Evolutionary conservation across 257 asterid genomes (phyloP).

Genomic region (Penstemon eatonii): DNA sequence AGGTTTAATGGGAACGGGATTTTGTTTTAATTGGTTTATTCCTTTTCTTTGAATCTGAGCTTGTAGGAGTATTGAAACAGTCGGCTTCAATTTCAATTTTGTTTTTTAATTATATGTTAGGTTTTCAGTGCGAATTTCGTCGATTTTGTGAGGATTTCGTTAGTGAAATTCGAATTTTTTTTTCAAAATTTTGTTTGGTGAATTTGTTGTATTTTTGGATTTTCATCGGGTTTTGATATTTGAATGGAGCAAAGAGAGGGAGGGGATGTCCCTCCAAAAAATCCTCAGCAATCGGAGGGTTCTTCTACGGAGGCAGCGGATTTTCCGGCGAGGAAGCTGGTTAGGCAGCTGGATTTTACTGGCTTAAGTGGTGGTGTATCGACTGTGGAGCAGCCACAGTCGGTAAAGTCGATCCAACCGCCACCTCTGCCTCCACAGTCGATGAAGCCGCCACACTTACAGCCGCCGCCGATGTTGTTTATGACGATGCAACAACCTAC

Average conservation of each 20-base stretch:
- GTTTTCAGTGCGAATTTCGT: slow-evolving; percentile 11
- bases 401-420: slow-evolving; percentile 38
- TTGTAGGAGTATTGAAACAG: slow-evolving; percentile 28
- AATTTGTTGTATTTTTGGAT: slow-evolving; percentile 27
- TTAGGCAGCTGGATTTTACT: slow-evolving; percentile 95
- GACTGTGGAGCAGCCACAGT: slow-evolving; percentile 37
- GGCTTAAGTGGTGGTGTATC: slow-evolving; percentile 48
- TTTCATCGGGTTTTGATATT: slow-evolving; percentile 23
- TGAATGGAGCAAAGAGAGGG: slow-evolving; percentile 79
- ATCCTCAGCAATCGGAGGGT: slow-evolving; percentile 49
- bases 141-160: slow-evolving; percentile 12
- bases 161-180: slow-evolving; percentile 28
- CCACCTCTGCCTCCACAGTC: slow-evolving; percentile 37
- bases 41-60: slow-evolving; percentile 56
- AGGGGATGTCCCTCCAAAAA: slow-evolving; percentile 73
- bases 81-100: slow-evolving; percentile 12
- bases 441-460: slow-evolving; percentile 17
- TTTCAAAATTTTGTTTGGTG: slow-evolving; percentile 24
- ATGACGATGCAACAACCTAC: slow-evolving; percentile 47
- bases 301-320: slow-evolving; percentile 50
- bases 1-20: slow-evolving; percentile 29
- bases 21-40: slow-evolving; percentile 25
- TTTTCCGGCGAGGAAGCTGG: slow-evolving; percentile 84
- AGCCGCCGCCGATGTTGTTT: slow-evolving; percentile 46
- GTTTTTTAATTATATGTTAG: slow-evolving; percentile 16